Conservation (phyloP, 768 basidiomycete species). For the Chalciporus pseudorubinellus region DNA sequence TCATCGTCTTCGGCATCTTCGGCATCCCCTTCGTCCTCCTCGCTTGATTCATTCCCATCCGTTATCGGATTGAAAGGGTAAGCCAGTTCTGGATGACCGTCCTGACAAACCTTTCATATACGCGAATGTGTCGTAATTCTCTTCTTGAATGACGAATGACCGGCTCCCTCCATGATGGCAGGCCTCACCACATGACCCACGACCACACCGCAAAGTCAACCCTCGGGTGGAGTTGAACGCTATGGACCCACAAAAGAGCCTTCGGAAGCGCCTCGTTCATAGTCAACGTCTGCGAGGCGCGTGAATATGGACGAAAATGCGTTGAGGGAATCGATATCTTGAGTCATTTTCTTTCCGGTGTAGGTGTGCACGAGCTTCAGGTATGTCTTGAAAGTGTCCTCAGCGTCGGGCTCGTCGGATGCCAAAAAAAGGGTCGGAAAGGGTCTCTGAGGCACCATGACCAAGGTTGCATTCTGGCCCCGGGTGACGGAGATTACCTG, state of each 20-base stretch:
- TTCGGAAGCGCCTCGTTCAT: background rate
- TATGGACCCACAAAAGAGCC: background rate
- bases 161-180: background rate
- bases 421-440: background rate
- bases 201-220: background rate
- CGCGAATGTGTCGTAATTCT: background rate
- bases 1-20: too few species aligned
- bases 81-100: background rate
- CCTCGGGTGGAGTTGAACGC: background rate
- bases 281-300: background rate
- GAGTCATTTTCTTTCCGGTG: slow-evolving; percentile 1
- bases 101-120: background rate
- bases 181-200: background rate
- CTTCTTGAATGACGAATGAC: background rate
- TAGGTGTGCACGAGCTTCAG: background rate
- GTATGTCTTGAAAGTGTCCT: background rate
- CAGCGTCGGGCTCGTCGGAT: background rate
- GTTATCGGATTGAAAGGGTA: background rate
- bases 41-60: background rate
- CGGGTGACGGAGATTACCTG: background rate
- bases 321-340: background rate
- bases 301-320: background rate
- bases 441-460: background rate
- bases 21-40: background rate
- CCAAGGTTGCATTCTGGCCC: background rate